Percentiles rank a stretch among this genome's conserved stretches.
Evolutionary conservation across 1,284 basidiomycete genomes (phyloP).

Genomic region (Chiua sp.): DNA sequence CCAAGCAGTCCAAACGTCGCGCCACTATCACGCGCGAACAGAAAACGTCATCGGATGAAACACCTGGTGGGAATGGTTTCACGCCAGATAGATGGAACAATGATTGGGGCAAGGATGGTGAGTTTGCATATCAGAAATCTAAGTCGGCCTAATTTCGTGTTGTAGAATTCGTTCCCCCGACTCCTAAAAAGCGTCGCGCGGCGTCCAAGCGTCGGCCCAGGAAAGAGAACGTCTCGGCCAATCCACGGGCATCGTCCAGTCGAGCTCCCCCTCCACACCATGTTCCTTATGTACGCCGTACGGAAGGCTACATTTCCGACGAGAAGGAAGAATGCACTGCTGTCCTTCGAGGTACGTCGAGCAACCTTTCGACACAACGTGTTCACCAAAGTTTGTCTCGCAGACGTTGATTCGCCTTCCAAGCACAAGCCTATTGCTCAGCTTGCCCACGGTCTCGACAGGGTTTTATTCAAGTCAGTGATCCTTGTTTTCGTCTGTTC

Average conservation of each 20-base stretch:
- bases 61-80: constrained; percentile 10
- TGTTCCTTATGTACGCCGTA: constrained; percentile 39
- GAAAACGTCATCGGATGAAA: neutral
- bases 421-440: constrained; percentile 66
- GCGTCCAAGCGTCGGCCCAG: constrained; percentile 8
- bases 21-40: constrained; percentile 5
- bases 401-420: constrained; percentile 54
- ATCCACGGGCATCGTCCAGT: constrained; percentile 4
- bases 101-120: constrained; percentile 33
- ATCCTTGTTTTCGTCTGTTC: neutral
- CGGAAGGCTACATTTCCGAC: constrained; percentile 50
- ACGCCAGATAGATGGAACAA: constrained; percentile 30
- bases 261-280: constrained; percentile 26
- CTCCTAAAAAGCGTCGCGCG: constrained; percentile 14
- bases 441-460: constrained; percentile 80
- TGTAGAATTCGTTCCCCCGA: constrained; percentile 25
- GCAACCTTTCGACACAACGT: neutral
- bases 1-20: constrained; percentile 1
- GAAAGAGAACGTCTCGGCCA: constrained; percentile 18
- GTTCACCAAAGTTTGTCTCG: neutral
- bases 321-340: constrained; percentile 30
- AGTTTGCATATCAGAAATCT: neutral
- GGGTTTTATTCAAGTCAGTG: constrained; percentile 85
- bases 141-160: neutral
- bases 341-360: constrained; percentile 30